Percentiles rank a stretch among this genome's conserved stretches.
Evolutionary conservation across 2,329 filamentous ascomycete genomes (phyloP).

Genomic region (Penicillium aurantiogriseum): DNA sequence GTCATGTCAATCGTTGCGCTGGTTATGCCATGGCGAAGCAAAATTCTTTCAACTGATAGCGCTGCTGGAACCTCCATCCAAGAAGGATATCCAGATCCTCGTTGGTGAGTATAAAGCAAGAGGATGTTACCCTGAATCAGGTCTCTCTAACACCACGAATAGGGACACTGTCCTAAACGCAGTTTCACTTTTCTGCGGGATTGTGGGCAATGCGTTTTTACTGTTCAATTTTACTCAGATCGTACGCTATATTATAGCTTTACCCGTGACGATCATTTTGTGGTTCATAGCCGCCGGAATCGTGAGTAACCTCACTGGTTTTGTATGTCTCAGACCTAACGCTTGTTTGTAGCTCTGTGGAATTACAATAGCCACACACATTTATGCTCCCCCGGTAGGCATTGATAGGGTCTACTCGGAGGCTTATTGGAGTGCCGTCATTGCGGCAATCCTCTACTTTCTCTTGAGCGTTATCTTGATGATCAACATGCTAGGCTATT

Average conservation of each 20-base stretch:
- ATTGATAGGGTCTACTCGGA: slow-evolving; percentile 65
- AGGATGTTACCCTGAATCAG: background rate
- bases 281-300: slow-evolving; percentile 68
- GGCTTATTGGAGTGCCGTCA: slow-evolving; percentile 83
- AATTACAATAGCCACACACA: slow-evolving; percentile 64
- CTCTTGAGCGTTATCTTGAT: slow-evolving; percentile 73
- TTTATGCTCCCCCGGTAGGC: slow-evolving; percentile 54
- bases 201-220: slow-evolving; percentile 76
- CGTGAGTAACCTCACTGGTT: slow-evolving; percentile 36
- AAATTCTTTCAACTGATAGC: slow-evolving; percentile 48
- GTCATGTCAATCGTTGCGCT: slow-evolving; percentile 83
- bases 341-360: slow-evolving; percentile 55
- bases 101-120: slow-evolving; percentile 55
- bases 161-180: slow-evolving; percentile 75
- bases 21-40: slow-evolving; percentile 71
- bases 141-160: slow-evolving; percentile 1
- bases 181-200: slow-evolving; percentile 70
- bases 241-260: slow-evolving; percentile 75
- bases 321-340: background rate
- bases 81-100: slow-evolving; percentile 63
- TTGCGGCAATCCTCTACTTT: slow-evolving; percentile 76
- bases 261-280: slow-evolving; percentile 77
- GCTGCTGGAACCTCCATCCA: slow-evolving; percentile 52
- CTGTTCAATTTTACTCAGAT: slow-evolving; percentile 82
- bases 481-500: slow-evolving; percentile 76